Conservation (phyloP, 257 asterid species). For the Nicotiana attenuata region DNA sequence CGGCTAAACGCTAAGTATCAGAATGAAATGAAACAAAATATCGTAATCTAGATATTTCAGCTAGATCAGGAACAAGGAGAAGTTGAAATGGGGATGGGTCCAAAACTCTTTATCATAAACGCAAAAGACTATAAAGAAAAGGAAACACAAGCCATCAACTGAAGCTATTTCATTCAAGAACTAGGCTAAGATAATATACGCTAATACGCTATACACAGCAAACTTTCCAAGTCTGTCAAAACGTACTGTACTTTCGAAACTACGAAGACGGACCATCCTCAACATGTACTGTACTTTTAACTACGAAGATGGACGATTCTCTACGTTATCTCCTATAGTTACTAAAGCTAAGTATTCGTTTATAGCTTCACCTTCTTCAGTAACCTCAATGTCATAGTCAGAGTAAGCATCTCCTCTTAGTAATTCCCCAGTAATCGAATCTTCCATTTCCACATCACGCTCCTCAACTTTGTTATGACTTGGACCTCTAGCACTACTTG, state of each 20-base stretch:
- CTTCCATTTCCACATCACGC: constrained; percentile 82
- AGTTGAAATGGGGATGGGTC: neutral
- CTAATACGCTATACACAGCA: neutral
- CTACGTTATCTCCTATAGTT: constrained; percentile 1
- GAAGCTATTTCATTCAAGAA: neutral
- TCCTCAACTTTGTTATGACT: constrained; percentile 3
- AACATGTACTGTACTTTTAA: neutral
- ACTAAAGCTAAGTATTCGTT: constrained; percentile 62
- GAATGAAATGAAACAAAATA: neutral
- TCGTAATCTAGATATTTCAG: neutral
- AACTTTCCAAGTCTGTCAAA: neutral
- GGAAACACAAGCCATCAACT: neutral
- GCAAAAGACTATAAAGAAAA: neutral
- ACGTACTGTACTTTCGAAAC: neutral
- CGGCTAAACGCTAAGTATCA: no score
- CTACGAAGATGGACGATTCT: neutral
- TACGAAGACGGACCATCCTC: neutral
- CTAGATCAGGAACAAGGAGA: neutral
- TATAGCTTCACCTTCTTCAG: constrained; percentile 88
- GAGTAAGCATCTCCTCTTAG: constrained; percentile 63
- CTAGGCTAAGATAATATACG: neutral
- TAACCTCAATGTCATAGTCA: constrained; percentile 74
- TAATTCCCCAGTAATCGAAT: constrained; percentile 60
- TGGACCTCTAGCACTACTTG: constrained; percentile 28
- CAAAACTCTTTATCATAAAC: neutral